Percentiles rank a stretch among this genome's conserved stretches.
Conservation (phyloP, 768 basidiomycete species). For the Termitomyces sp. region DNA sequence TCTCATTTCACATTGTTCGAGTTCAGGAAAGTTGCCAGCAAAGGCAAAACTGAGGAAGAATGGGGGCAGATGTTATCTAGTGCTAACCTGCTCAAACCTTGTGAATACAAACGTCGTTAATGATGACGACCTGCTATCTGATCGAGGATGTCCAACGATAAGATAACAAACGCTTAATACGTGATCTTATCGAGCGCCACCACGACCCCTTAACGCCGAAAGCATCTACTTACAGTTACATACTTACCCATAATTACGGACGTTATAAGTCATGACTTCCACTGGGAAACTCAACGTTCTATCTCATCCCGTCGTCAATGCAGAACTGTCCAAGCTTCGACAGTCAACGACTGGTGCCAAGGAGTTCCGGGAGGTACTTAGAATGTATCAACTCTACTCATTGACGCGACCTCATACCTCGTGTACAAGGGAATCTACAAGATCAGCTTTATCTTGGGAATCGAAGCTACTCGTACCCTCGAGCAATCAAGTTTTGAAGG, state of each 20-base stretch:
- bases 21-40: conserved; percentile 60
- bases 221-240: no score
- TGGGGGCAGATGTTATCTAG: conserved; percentile 55
- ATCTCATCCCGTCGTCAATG: conserved; percentile 70
- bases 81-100: conserved; percentile 71
- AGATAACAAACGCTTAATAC: conserved; percentile 4
- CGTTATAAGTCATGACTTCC: conserved; percentile 24
- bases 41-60: conserved; percentile 47
- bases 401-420: background rate
- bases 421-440: conserved; percentile 62
- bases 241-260: no score
- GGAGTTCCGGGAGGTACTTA: conserved; percentile 82
- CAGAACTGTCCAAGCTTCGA: conserved; percentile 69
- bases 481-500: conserved; percentile 61
- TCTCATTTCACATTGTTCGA: conserved; percentile 85
- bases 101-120: conserved; percentile 88
- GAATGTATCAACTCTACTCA: background rate
- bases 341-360: conserved; percentile 57
- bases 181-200: conserved; percentile 6
- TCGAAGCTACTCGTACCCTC: conserved; percentile 74
- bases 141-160: conserved; percentile 4
- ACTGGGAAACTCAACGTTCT: conserved; percentile 43
- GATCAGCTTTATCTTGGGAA: conserved; percentile 75
- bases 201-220: no score
- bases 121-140: background rate